A percentile compares a stretch with the other conserved stretches of the same genome.
These are phyloP conservation scores for Lenwebbia sp. DNA, from an alignment of 345 rosid genomes.

Conservation along the genomic window DNA sequence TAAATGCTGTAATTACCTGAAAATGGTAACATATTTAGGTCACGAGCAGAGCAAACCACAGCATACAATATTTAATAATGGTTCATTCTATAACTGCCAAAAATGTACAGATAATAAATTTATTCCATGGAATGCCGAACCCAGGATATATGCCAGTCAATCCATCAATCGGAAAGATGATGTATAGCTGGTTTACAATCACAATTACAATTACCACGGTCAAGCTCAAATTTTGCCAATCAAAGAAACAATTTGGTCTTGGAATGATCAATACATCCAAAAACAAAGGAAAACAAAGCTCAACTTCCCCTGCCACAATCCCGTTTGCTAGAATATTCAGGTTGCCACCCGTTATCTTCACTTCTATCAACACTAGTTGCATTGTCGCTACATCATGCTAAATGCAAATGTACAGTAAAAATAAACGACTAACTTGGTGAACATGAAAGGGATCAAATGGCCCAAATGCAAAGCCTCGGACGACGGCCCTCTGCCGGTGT, in stretches of 20 bases:
- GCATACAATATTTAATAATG: not conserved
- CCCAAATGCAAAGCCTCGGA: constrained; percentile 92
- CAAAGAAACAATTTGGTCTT: not conserved
- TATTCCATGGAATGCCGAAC: not conserved
- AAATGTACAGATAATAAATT: not conserved
- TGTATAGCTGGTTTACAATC: not conserved
- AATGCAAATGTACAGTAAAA: not conserved
- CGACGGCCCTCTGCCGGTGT: constrained; percentile 94
- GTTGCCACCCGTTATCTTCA: not conserved
- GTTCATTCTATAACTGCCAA: not conserved
- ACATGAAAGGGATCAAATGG: constrained; percentile 93
- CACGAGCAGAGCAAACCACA: not conserved
- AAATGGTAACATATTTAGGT: not conserved
- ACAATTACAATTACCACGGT: not conserved
- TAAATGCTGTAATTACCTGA: not conserved
- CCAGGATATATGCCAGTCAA: not conserved
- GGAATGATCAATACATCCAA: not conserved
- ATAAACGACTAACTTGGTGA: constrained; percentile 52
- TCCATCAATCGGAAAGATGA: not conserved
- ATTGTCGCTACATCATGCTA: not conserved
- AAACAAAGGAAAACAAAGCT: not conserved
- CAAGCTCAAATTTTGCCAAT: not conserved
- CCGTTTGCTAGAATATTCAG: not conserved
- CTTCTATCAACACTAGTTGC: not conserved
- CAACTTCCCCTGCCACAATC: not conserved